A percentile compares a stretch with the other conserved stretches of the same genome.
Conservation (phyloP, 768 basidiomycete genomes). For the Hygrocybe coccinea region DNA sequence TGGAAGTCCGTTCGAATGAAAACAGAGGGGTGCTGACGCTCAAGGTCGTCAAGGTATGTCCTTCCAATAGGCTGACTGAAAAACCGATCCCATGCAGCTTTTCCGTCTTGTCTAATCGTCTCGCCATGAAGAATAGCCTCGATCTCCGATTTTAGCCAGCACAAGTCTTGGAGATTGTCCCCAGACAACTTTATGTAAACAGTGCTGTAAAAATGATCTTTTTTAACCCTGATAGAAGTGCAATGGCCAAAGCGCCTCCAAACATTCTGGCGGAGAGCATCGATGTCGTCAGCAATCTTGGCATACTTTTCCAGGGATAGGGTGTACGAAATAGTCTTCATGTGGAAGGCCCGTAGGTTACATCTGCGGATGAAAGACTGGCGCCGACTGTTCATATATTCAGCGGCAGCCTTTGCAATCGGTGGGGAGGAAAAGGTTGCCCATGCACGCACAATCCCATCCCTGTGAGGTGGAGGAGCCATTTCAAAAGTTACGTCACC, state of each 20-base stretch:
- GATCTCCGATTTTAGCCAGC: slow-evolving; percentile 53
- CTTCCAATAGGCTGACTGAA: slow-evolving; percentile 43
- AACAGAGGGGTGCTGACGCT: slow-evolving; percentile 35
- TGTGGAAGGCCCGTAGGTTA: slow-evolving; percentile 47
- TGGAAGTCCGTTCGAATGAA: slow-evolving; percentile 38
- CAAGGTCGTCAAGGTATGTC: slow-evolving; percentile 42
- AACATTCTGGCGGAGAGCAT: slow-evolving; percentile 37
- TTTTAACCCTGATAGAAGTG: slow-evolving; percentile 22
- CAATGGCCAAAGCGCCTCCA: slow-evolving; percentile 24
- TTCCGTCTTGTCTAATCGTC: slow-evolving; percentile 43
- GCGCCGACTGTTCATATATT: slow-evolving; percentile 42
- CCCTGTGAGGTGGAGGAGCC: slow-evolving; percentile 45
- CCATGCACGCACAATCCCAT: slow-evolving; percentile 49
- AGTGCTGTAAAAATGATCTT: slow-evolving; percentile 14
- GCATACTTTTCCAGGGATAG: slow-evolving; percentile 37
- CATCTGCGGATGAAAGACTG: slow-evolving; percentile 45
- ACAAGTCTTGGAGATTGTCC: slow-evolving; percentile 46
- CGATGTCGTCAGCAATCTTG: slow-evolving; percentile 43
- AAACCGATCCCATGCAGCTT: slow-evolving; percentile 61
- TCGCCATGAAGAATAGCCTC: slow-evolving; percentile 66
- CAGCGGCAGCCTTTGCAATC: slow-evolving; percentile 50
- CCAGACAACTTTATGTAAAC: slow-evolving; percentile 48
- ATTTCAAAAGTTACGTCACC: slow-evolving; percentile 41
- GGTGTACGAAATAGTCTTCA: slow-evolving; percentile 46
- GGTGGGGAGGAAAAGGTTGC: slow-evolving; percentile 48